Base-by-base conservation (phyloP, 2,329 filamentous ascomycete species). In the Pseudogymnoascus sp. region DNA sequence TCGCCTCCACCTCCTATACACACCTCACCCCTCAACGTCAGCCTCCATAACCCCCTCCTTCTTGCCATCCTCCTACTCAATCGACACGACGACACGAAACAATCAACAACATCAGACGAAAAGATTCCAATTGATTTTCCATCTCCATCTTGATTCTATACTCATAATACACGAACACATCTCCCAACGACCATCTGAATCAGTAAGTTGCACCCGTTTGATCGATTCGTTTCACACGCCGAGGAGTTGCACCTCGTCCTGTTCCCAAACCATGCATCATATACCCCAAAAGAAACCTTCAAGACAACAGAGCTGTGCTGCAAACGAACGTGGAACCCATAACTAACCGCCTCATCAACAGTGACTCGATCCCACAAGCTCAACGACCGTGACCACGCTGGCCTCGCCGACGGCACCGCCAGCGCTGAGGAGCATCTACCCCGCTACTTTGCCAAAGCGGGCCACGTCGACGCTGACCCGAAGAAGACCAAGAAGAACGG, bases 361-460 rank as follows among this genome's bases (percentile, higher is more conserved):
- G 93, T 99, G 93, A 97, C 95, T 81, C 93, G 95, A 76, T 96
- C 93, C 68, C 91, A 93, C 86, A 99, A 98, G 83, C 85, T 83
- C 81, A 96, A 92, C 80, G 91, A 96, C 78, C 93, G 93, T 79
- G 89, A 96, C 82, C 90, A 96, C 80, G 86, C 86, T 72, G 89
- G 84, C 72, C 79, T 91, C 69, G 88, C 89, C 69, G 89, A 95
- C 71, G 90, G 89, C 74, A 87, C 85, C 64, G 87, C 85, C 66
- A 76, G 82, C 61, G 81, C 85, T 62, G 83, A 89, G 68, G 89
- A 95, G 69, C 84, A 89, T 71, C 79, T 96, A 28, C 93, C 95
- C 73, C 91, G 92, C 73, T 98, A 90, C 85, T 98, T 98, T 76
- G 91, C 86, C 77, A 97, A 97, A 81, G 79, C 85, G 65, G 93